These are phyloP conservation scores for Hypoxylon rickii DNA, from an alignment of 495 filamentous ascomycete genomes.

Conservation along the genomic window DNA sequence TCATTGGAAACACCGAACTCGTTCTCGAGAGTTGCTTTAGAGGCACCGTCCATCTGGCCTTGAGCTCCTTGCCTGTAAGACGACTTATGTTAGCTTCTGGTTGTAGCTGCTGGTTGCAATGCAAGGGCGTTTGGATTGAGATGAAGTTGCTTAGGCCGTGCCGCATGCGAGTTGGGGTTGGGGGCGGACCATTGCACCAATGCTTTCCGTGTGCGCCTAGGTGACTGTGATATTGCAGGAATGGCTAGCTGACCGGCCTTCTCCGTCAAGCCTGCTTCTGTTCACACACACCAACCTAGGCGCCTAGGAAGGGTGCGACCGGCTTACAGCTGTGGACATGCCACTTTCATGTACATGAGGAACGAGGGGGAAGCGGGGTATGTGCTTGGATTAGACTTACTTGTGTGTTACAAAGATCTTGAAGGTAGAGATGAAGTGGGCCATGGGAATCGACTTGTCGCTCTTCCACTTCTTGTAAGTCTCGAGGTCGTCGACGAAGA, in stretches of 20 bases:
- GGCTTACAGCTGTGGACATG: not conserved
- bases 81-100: slow-evolving; percentile 25
- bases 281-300: no score
- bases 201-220: slow-evolving; percentile 9
- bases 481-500: slow-evolving; percentile 79
- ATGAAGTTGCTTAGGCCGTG: not conserved
- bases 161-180: not conserved
- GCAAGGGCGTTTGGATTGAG: slow-evolving; percentile 10
- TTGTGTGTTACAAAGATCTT: slow-evolving; percentile 90
- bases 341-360: not conserved
- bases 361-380: slow-evolving; percentile 2
- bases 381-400: slow-evolving; percentile 58
- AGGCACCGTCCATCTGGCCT: slow-evolving; percentile 75
- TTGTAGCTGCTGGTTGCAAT: not conserved
- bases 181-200: slow-evolving; percentile 2
- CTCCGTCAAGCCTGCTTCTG: not conserved
- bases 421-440: slow-evolving; percentile 84
- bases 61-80: slow-evolving; percentile 78
- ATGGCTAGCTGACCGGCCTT: not conserved
- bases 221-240: not conserved
- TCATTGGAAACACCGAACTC: slow-evolving; percentile 84
- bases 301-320: no score
- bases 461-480: slow-evolving; percentile 79
- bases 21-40: slow-evolving; percentile 72
- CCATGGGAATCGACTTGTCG: slow-evolving; percentile 77